Conservation (phyloP, 2,329 filamentous ascomycete genomes). For the Oidium heveae region DNA sequence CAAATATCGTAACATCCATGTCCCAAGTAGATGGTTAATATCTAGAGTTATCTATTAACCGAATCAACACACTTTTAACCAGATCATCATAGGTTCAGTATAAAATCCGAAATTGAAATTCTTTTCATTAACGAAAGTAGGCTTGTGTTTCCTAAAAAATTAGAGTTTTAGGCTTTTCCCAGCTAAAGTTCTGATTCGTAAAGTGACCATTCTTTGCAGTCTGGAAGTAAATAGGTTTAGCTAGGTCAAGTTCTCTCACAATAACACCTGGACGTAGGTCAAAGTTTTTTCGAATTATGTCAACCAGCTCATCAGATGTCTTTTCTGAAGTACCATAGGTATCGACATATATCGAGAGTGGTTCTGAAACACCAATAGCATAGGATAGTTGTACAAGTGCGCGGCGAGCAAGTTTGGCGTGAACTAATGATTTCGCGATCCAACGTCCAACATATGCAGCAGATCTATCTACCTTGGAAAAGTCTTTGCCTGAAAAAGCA, state of each 20-base stretch:
- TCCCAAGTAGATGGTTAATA: constrained; percentile 14
- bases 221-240: constrained; percentile 91
- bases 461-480: constrained; percentile 98
- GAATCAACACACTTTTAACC: constrained; percentile 13
- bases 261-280: constrained; percentile 96
- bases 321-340: constrained; percentile 85
- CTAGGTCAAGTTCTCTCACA: constrained; percentile 85
- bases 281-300: constrained; percentile 91
- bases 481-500: constrained; percentile 99
- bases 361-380: constrained; percentile 96
- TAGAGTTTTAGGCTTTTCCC: constrained; percentile 94
- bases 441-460: constrained; percentile 93
- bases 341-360: constrained; percentile 93
- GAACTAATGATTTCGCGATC: constrained; percentile 95
- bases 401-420: constrained; percentile 71
- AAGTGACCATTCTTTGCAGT: constrained; percentile 99
- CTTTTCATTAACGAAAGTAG: background rate
- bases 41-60: constrained; percentile 13
- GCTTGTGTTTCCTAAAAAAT: constrained; percentile 37
- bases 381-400: constrained; percentile 95
- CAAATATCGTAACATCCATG: constrained; percentile 5
- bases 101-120: background rate
- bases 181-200: constrained; percentile 91
- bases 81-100: background rate
- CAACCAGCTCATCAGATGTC: constrained; percentile 74